These are phyloP conservation scores for Citropsis articulata DNA, from an alignment of 345 rosid species.

Conservation along the genomic window DNA sequence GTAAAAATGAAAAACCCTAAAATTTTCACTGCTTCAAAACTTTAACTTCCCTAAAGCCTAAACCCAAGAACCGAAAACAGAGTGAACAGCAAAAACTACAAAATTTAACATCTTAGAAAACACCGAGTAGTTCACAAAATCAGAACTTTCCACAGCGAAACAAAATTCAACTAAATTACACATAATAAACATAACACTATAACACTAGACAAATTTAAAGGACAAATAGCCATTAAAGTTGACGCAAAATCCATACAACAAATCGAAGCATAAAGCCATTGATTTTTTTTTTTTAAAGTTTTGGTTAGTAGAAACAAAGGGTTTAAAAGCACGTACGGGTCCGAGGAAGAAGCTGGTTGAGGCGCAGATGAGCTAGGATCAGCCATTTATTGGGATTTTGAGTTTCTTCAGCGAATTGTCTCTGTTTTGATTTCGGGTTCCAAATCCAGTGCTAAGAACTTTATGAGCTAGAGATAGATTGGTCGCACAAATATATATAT, in stretches of 20 bases:
- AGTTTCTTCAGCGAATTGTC: background rate
- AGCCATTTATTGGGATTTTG: conserved; percentile 10
- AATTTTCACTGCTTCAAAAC: background rate
- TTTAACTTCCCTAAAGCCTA: background rate
- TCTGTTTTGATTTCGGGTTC: background rate
- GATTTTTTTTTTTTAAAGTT: too few relatives aligned
- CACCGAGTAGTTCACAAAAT: background rate
- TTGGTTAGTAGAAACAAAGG: background rate
- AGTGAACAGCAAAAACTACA: background rate
- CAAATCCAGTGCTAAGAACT: background rate
- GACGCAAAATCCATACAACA: background rate
- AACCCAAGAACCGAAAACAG: background rate
- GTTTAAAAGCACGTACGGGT: conserved; percentile 4
- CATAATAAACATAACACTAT: background rate
- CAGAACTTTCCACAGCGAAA: background rate
- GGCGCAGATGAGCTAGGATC: conserved; percentile 15
- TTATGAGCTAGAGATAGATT: too few relatives aligned
- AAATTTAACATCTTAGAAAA: background rate
- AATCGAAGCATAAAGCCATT: background rate
- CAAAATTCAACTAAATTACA: background rate
- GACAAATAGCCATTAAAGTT: background rate
- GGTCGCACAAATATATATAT: background rate
- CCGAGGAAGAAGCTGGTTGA: conserved; percentile 10
- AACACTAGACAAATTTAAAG: background rate
- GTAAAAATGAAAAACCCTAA: background rate